Base-by-base conservation (phyloP, 2,329 filamentous ascomycete species). In the Fusarium sp. region DNA sequence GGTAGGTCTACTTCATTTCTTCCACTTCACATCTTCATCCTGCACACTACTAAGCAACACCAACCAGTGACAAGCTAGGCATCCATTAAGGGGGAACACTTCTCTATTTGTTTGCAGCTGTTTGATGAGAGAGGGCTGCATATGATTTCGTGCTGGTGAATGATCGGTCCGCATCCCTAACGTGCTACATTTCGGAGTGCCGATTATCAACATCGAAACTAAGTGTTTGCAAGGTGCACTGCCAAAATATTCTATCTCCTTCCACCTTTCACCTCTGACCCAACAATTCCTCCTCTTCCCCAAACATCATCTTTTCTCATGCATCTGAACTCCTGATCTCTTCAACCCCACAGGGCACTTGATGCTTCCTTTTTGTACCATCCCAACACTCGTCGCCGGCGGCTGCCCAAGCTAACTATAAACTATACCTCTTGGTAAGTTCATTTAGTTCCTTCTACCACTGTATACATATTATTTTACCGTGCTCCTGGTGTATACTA, bases 181-280 rank as follows among this genome's bases (percentile, higher is more conserved):
- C 12, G 16, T 45, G 51, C 4, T 20, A 12, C 28, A 8, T 33
- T 7, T 38, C 8, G 10, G 9, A 49, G 50, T 38, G 38, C 41
- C 6, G 36, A n/a, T 13, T 7, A 16, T n/a, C 36, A 65, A 52
- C 53, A 56, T 49, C 0, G 1, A 16, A 55, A 28, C 16, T 30
- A 13, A 33, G 20, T 36, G 44, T 54, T 44, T 36, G n/a, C 18
- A 23, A 49, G 38, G 66, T 56, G 57, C 4, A 59, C 30, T 13
- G 1, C 31, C 1, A 4, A 65, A 68, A 26, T 13, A 42, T 45
- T 41, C 0, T 1, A 46, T 9, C 51, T 18, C 36, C 6, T 38
- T 30, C 11, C 8, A 18, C 34, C 26, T 34, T 28, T 6, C 6
- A 31, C 53, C 23, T 42, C 16, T 2, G 18, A 37, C 34, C 11